These are phyloP conservation scores for Huntiella omanensis DNA, from an alignment of 2,329 filamentous ascomycete species.

Conservation along the genomic window DNA sequence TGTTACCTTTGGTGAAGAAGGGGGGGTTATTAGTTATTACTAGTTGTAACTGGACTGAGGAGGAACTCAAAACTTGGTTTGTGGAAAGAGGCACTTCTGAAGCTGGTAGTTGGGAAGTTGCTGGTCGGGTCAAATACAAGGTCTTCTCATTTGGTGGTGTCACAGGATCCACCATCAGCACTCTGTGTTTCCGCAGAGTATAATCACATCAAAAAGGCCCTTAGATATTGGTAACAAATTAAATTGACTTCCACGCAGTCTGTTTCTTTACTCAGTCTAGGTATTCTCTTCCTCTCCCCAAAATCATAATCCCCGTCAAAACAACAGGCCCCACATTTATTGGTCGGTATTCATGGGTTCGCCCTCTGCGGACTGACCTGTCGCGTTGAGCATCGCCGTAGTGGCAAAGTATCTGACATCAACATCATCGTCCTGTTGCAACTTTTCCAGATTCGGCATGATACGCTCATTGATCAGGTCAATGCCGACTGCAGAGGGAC, in stretches of 20 bases:
- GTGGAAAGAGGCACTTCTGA: constrained; percentile 21
- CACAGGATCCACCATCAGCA: constrained; percentile 78
- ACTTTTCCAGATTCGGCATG: constrained; percentile 76
- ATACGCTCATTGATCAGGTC: constrained; percentile 75
- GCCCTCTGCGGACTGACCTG: constrained; percentile 22
- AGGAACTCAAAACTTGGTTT: constrained; percentile 70
- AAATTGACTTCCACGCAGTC: too few relatives aligned
- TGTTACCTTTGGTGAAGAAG: constrained; percentile 46
- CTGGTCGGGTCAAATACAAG: constrained; percentile 57
- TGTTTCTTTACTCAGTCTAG: background rate
- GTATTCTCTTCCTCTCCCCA: background rate
- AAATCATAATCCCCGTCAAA: background rate
- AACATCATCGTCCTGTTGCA: constrained; percentile 93
- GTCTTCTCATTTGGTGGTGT: constrained; percentile 78
- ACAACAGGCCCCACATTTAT: constrained; percentile 16
- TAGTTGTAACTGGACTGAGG: constrained; percentile 96
- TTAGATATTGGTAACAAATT: background rate
- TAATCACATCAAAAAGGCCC: constrained; percentile 4
- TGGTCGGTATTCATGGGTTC: constrained; percentile 48
- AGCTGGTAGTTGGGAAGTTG: constrained; percentile 31
- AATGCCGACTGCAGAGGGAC: constrained; percentile 51
- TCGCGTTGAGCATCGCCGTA: constrained; percentile 51
- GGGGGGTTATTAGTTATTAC: constrained; percentile 69
- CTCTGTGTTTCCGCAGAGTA: constrained; percentile 53
- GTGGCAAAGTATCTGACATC: constrained; percentile 97